phyloP scores from a whole-genome alignment of 768 basidiomycete species.

The Gautieria morchelliformis region DNA sequence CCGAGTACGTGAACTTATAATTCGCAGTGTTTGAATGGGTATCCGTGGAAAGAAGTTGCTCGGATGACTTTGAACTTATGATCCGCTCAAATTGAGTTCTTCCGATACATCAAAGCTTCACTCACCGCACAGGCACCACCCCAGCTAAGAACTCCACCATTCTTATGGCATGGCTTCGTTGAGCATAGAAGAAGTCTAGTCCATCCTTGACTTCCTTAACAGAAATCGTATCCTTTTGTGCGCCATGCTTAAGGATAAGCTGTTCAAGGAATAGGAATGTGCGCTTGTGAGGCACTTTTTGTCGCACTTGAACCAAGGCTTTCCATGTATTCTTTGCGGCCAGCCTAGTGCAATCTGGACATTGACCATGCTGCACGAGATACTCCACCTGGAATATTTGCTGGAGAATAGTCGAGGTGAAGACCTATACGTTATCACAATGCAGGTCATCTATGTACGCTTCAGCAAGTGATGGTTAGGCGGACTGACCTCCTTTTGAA shows the following conservation, averaged over 20 bases:
- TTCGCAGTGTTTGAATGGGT: conserved; percentile 88
- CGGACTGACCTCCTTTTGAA: conserved; percentile 86
- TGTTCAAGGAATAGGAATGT: conserved; percentile 98
- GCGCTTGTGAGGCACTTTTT: conserved; percentile 96
- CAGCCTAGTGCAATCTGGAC: conserved; percentile 84
- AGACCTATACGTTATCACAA: conserved; percentile 40
- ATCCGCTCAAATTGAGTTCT: background rate
- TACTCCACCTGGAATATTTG: conserved; percentile 97
- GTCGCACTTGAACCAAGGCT: conserved; percentile 95
- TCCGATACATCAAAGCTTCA: conserved; percentile 9
- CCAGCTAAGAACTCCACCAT: conserved; percentile 91
- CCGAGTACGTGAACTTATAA: conserved; percentile 96
- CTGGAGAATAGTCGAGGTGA: conserved; percentile 91
- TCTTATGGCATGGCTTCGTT: conserved; percentile 84
- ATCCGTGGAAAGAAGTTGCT: conserved; percentile 89
- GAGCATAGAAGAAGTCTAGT: conserved; percentile 93
- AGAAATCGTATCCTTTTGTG: conserved; percentile 91
- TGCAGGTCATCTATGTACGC: background rate
- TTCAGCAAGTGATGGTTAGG: too few species aligned
- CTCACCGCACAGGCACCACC: conserved; percentile 82
- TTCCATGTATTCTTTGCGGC: conserved; percentile 99
- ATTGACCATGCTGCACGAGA: conserved; percentile 90
- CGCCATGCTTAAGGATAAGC: conserved; percentile 90
- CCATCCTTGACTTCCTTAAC: conserved; percentile 92
- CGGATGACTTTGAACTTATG: conserved; percentile 78